Conservation (phyloP, 352 stramenopile species). For the Phytopythium delawarense region DNA sequence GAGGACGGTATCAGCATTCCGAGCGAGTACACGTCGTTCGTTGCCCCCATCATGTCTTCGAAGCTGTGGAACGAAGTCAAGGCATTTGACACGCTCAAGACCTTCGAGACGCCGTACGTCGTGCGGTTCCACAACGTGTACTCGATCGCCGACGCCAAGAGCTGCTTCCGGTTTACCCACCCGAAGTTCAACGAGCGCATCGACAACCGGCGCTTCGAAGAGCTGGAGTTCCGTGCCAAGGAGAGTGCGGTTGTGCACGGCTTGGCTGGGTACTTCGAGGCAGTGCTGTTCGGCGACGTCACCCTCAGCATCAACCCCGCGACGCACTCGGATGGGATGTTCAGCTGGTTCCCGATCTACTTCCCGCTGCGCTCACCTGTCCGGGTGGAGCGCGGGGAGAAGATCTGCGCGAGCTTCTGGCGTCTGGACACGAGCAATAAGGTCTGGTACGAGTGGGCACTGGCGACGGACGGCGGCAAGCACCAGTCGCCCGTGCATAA, state of each 20-base stretch:
- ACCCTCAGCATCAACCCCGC: conserved; percentile 94
- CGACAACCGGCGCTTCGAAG: conserved; percentile 79
- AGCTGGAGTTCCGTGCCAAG: conserved; percentile 49
- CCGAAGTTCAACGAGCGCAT: conserved; percentile 71
- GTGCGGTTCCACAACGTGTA: conserved; percentile 93
- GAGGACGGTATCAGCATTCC: conserved; percentile 89
- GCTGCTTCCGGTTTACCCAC: conserved; percentile 94
- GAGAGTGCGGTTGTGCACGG: conserved; percentile 88
- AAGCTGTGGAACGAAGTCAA: conserved; percentile 92
- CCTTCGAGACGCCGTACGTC: conserved; percentile 97
- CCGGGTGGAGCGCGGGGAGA: conserved; percentile 71
- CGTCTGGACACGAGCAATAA: conserved; percentile 78
- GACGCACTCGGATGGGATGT: conserved; percentile 97
- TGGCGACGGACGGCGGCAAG: conserved; percentile 45
- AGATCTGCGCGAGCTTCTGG: conserved; percentile 92
- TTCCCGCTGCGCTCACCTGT: conserved; percentile 94
- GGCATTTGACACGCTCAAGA: conserved; percentile 64
- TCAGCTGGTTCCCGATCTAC: conserved; percentile 99
- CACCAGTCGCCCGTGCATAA: conserved; percentile 92
- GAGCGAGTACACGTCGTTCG: conserved; percentile 91
- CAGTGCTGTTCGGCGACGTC: conserved; percentile 92
- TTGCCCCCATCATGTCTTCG: conserved; percentile 93
- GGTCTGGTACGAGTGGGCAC: conserved; percentile 99
- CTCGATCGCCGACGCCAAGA: conserved; percentile 77
- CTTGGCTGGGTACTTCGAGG: conserved; percentile 96